Evolutionary conservation across 495 filamentous ascomycete genomes (phyloP), one percentile per base, ranked within the genome.

Genomic region (Alectoria sarmentosa): DNA sequence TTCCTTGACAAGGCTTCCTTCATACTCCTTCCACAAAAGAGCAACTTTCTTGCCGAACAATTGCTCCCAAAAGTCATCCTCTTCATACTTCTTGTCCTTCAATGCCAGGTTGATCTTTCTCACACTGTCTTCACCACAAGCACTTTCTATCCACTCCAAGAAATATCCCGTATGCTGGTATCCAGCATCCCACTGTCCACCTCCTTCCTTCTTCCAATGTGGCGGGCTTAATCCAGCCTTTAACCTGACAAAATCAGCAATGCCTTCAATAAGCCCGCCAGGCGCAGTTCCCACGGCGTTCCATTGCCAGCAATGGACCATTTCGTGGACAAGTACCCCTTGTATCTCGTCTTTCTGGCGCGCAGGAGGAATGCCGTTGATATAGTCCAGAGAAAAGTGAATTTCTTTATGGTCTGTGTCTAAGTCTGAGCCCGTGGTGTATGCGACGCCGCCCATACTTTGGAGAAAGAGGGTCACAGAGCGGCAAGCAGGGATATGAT

Each of bases 231-330:
- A 74, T 1, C 84, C 83, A 60, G 86, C 84, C 65, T 83, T 86
- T 58, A 98, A 74, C 11, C 94, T 81, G 13, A 98, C 92, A 82
- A 91, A 98, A 72, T 98, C 94, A 21, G 94, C 93, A 62, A 98
- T 86, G 0, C 94, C 94, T 72, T 98, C 94, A 62, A 96, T 87
- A 65, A 98, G 68, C 0, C 94, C 94, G 19, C 86, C 86, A 0
- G 93, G 93, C 21, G 81, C 82, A 6, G 77, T 80, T 0, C 82
- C 83, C 3, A 75, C 77, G 1, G 80, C 88, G 61, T 89, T 85
- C 75, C 89, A 90, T 73, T 98, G 94, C 76, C 89, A 96, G 77
- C 92, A 97, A 73, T 98, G 94, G 15, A 98, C 94, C 66, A 97
- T 87, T 76, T 98, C 94, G 73, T 98, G 94, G 0, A 86, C 84